Percentiles rank a stretch among this genome's conserved stretches.
These are phyloP conservation scores for Colletotrichum theobromicola DNA, from an alignment of 2,329 filamentous ascomycete genomes.

Conservation along the genomic window DNA sequence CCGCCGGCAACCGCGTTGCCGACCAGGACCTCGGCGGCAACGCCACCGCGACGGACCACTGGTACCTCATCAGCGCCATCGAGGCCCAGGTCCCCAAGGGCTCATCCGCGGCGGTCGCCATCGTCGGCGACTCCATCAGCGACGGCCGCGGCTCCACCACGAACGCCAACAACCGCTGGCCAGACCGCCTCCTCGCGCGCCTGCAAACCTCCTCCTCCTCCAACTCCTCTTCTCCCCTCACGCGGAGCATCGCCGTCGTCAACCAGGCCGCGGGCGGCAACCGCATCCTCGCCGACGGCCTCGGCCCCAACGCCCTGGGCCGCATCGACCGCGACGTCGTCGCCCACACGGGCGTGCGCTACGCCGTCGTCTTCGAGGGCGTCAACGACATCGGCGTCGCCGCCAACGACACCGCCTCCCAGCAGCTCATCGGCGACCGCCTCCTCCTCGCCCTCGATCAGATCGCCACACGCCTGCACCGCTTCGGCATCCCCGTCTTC, in stretches of 20 bases:
- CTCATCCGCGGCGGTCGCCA: slow-evolving; percentile 47
- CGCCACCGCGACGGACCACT: slow-evolving; percentile 42
- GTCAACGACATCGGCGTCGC: slow-evolving; percentile 69
- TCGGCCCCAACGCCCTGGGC: slow-evolving; percentile 62
- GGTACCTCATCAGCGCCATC: slow-evolving; percentile 65
- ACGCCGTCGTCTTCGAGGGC: slow-evolving; percentile 65
- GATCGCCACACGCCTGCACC: slow-evolving; percentile 58
- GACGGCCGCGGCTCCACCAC: slow-evolving; percentile 66
- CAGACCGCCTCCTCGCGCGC: slow-evolving; percentile 46
- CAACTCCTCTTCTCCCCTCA: slow-evolving; percentile 12
- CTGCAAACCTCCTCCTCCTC: slow-evolving; percentile 40
- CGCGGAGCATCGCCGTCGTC: slow-evolving; percentile 50
- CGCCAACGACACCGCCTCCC: slow-evolving; percentile 41
- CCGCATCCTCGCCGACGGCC: slow-evolving; percentile 61
- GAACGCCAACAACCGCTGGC: slow-evolving; percentile 59
- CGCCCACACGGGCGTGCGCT: slow-evolving; percentile 56
- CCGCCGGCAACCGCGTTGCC: slow-evolving; percentile 54
- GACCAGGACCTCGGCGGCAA: slow-evolving; percentile 40
- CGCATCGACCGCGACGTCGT: slow-evolving; percentile 66
- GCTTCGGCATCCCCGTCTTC: slow-evolving; percentile 57
- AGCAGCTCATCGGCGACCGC: slow-evolving; percentile 49
- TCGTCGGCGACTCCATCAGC: slow-evolving; percentile 72
- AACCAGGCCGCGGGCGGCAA: slow-evolving; percentile 72
- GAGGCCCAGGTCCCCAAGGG: slow-evolving; percentile 54
- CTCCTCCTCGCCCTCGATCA: slow-evolving; percentile 62